Evolutionary conservation across 306 rosid species (phyloP).

Genomic region (Senna siamea): DNA sequence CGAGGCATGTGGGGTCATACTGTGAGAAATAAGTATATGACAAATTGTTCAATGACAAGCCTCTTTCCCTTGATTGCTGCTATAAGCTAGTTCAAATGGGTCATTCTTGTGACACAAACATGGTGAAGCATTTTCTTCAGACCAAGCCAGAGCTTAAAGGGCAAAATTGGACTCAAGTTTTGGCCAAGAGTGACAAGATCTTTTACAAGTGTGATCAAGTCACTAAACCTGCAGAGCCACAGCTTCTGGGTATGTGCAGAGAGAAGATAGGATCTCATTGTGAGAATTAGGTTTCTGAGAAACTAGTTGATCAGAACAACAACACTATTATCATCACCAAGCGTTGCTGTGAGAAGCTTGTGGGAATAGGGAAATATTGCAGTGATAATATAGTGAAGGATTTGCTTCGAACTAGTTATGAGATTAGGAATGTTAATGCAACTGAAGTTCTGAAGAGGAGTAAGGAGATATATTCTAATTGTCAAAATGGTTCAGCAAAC

Average conservation of each 20-base stretch:
- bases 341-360: slow-evolving; percentile 26
- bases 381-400: neutral
- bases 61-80: neutral
- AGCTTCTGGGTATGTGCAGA: neutral
- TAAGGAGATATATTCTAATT: neutral
- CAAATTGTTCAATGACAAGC: neutral
- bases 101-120: slow-evolving; percentile 17
- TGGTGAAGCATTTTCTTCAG: neutral
- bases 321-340: neutral
- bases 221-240: neutral
- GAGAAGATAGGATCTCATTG: slow-evolving; percentile 8
- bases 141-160: neutral
- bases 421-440: slow-evolving; percentile 21
- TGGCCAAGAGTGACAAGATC: neutral
- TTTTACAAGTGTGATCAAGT: slow-evolving; percentile 14
- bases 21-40: slow-evolving; percentile 12
- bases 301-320: neutral
- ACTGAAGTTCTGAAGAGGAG: neutral
- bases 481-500: neutral
- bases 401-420: slow-evolving; percentile 21
- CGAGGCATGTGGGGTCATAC: neutral
- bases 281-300: neutral
- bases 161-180: neutral
- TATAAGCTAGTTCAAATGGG: slow-evolving; percentile 38
- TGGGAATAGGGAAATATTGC: neutral